Evolutionary conservation across 805 yeast species (phyloP).

Genomic region (Barnettozyma pratensis): DNA sequence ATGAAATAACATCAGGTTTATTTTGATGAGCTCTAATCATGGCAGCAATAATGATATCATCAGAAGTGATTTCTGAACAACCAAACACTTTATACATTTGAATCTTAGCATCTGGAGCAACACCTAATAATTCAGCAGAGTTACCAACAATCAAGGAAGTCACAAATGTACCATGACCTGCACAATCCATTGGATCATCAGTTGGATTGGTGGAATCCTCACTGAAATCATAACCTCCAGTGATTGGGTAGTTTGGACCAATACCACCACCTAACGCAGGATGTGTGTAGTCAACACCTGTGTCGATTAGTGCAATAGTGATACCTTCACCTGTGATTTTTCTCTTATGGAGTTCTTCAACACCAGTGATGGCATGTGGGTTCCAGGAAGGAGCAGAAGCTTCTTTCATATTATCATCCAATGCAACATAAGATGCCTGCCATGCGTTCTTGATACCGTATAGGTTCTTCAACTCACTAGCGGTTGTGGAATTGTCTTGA

Average conservation of each 20-base stretch:
- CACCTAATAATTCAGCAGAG: conserved; percentile 9
- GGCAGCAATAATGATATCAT: conserved; percentile 15
- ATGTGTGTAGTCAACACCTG: conserved; percentile 9
- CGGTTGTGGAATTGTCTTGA: conserved; percentile 5
- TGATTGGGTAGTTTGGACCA: conserved; percentile 10
- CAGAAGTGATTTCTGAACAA: conserved; percentile 7
- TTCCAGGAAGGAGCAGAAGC: conserved; percentile 6
- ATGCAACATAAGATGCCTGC: conserved; percentile 11
- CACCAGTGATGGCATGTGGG: conserved; percentile 8
- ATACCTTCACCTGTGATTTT: conserved; percentile 7
- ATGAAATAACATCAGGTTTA: conserved; percentile 9
- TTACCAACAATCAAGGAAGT: conserved; percentile 14
- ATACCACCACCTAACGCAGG: conserved; percentile 11
- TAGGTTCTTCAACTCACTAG: conserved; percentile 5
- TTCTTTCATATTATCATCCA: conserved; percentile 7
- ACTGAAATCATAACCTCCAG: conserved; percentile 14
- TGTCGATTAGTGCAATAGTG: conserved; percentile 7
- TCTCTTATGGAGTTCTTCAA: conserved; percentile 7
- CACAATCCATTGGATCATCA: conserved; percentile 15
- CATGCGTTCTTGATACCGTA: conserved; percentile 12
- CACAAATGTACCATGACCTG: conserved; percentile 18
- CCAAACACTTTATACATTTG: conserved; percentile 14
- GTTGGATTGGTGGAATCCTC: conserved; percentile 5
- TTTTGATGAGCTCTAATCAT: conserved; percentile 14
- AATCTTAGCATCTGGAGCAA: conserved; percentile 16